Evolutionary conservation across 164 flowering plant genomes (phyloP), one percentile per base, ranked within the genome.

Genomic region (Tetracentron sinense): DNA sequence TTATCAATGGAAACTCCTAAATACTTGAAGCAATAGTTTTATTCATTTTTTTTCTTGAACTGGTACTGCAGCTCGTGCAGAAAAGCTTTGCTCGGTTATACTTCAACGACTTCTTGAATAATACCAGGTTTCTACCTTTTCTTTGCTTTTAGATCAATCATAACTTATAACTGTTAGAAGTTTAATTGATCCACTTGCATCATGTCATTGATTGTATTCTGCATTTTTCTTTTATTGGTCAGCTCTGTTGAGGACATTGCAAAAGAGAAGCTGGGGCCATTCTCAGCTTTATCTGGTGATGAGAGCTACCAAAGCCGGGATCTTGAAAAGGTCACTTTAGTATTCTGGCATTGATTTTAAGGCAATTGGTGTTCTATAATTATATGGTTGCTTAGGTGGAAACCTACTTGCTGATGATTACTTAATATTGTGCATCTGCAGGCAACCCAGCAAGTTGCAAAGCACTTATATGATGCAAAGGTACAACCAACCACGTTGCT

Each of bases 271-370:
- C 74, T 95, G 47, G 78, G 68, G 5, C 89, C 96, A 60, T 92
- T 81, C 80, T 60, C 90, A 66, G 60, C 75, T 66, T 62, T 92
- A 64, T 75, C 85, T 42, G 72, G 77, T 44, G 96, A 88, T 30
- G 98, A 87, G 55, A 95, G 97, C 78, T 90, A 92, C 64, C 86
- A 83, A 67, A 95, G 71, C 75, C 85, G 96, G 60, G 97, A 92
- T 77, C 99, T 95, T 69, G 99, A 89, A 69, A 95, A 95, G 97
- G 99, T 91, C 3, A 56, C 11, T 38, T 38, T 38, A 38, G 14
- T 2, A 5, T n/a, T n/a, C n/a, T n/a, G n/a, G n/a, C n/a, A n/a
- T n/a, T 50, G 27, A 27, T 38, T 33, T n/a, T 65, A 22, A 0
- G 35, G 23, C 6, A 42, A n/a, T 38, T 19, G 3, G 49, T 58